Evolutionary conservation across 495 filamentous ascomycete species (phyloP).

Genomic region (Staphylotrichum longicolle): DNA sequence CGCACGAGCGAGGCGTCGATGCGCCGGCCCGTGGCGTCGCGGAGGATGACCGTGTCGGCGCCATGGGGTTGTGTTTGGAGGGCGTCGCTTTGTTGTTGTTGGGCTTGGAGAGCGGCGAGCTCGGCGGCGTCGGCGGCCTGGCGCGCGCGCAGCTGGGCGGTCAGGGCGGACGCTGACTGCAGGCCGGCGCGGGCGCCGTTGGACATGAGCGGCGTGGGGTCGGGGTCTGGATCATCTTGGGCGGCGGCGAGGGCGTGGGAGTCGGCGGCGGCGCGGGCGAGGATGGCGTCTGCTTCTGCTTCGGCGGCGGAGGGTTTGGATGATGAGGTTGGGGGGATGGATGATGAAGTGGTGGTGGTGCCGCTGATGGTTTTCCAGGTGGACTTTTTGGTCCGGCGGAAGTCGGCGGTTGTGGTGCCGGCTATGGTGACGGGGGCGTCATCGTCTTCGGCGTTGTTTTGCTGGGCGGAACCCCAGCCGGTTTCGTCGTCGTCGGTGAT

Average conservation of each 20-base stretch:
- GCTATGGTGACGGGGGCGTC: constrained; percentile 48
- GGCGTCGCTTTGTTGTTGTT: constrained; percentile 3
- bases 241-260: constrained; percentile 53
- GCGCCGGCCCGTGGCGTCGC: constrained; percentile 87
- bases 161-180: constrained; percentile 76
- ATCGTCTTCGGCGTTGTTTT: constrained; percentile 48
- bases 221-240: constrained; percentile 33
- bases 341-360: constrained; percentile 32
- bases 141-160: constrained; percentile 62
- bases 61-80: constrained; percentile 23
- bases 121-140: constrained; percentile 51
- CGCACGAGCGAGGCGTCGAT: constrained; percentile 89
- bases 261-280: constrained; percentile 70
- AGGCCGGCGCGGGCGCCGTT: constrained; percentile 83
- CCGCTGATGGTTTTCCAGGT: constrained; percentile 72
- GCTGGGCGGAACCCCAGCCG: constrained; percentile 56
- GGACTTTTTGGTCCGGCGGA: constrained; percentile 73
- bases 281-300: constrained; percentile 76
- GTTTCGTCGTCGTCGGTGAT: constrained; percentile 87
- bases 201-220: constrained; percentile 58
- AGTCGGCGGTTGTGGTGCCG: constrained; percentile 58
- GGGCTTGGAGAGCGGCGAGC: constrained; percentile 41
- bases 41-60: constrained; percentile 50
- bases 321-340: neutral
- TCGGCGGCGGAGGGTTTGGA: constrained; percentile 45